Evolutionary conservation across 1,284 basidiomycete species (phyloP), one percentile per base, ranked within the genome.

Genomic region (Takashimella tepidaria): DNA sequence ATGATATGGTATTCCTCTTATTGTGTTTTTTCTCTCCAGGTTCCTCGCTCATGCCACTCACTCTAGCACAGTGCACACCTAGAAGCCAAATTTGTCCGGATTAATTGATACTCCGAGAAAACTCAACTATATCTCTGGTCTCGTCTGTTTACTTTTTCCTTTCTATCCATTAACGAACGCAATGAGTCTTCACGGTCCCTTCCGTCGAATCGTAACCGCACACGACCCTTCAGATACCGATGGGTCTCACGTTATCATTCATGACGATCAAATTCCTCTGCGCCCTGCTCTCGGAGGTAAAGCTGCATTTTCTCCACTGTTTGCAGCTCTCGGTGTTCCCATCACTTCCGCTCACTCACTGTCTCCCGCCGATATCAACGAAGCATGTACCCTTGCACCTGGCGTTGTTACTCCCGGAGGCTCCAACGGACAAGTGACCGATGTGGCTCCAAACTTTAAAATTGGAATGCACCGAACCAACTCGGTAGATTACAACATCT

Each of bases 401-500:
- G 55, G 58, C 4, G 67, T 73, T 3, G 64, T 68, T 8, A 49
- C 60, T 4, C 67, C 69, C 11, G 56, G 54, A 31, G 73, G 71
- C 5, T 62, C 63, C 5, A 73, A 75, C 45, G 61, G 59, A n/a
- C 67, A 66, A 37, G 63, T 73, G n/a, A 74, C 73, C 1, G 66
- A 70, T 45, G 54, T 74, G 1, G 57, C 56, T 12, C 71, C 73
- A 0, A 61, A 64, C 49, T 61, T 61, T 44, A 26, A 55, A 0
- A 63, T 71, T 10, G 62, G 47, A 1, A 67, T 68, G 62, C 74
- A 76, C 59, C 50, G 74, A 13, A 73, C 72, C 0, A 61, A 55
- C 25, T 69, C 68, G 22, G 53, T 74, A 40, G 74, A 75, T 55
- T 71, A 74, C 52, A 74, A 74, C 54, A 63, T 74, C 49, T 54